Percentiles rank a stretch among this genome's conserved stretches.
These are phyloP conservation scores for Gastrolobium villosum DNA, from an alignment of 306 rosid species.

Conservation along the genomic window DNA sequence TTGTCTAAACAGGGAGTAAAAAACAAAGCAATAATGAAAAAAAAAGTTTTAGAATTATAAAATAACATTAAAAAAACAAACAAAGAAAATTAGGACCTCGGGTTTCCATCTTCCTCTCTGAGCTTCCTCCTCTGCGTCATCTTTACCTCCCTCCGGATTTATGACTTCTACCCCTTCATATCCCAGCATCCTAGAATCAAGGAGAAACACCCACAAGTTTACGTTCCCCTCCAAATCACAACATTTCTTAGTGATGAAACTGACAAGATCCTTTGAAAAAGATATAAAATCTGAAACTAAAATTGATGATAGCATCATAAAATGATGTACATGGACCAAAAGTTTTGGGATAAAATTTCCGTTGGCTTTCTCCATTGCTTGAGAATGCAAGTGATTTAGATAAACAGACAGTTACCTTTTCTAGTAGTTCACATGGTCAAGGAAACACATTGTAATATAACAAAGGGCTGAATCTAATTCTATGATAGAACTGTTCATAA, in stretches of 20 bases:
- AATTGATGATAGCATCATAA: neutral
- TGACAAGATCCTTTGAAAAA: neutral
- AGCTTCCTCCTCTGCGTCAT: constrained; percentile 86
- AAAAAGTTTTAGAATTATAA: neutral
- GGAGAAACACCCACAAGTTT: constrained; percentile 2
- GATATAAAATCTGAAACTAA: constrained; percentile 7
- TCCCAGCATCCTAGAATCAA: constrained; percentile 53
- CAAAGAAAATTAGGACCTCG: constrained; percentile 57
- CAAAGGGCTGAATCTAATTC: neutral
- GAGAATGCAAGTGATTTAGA: neutral
- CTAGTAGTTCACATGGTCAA: constrained; percentile 18
- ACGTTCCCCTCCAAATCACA: constrained; percentile 6
- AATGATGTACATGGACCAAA: constrained; percentile 1
- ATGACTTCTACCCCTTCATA: constrained; percentile 83
- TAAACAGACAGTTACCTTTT: neutral
- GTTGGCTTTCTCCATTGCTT: neutral
- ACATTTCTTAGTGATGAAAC: constrained; percentile 8
- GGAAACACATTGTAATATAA: neutral
- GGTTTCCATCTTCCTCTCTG: constrained; percentile 82
- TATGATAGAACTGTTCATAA: neutral
- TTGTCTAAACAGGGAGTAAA: constrained; percentile 7
- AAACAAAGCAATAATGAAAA: neutral
- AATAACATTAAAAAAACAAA: constrained; percentile 7
- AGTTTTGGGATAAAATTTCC: constrained; percentile 12
- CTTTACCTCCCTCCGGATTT: constrained; percentile 85